These are phyloP conservation scores for Rhodamnia argentea DNA, from an alignment of 345 rosid species.

Conservation along the genomic window DNA sequence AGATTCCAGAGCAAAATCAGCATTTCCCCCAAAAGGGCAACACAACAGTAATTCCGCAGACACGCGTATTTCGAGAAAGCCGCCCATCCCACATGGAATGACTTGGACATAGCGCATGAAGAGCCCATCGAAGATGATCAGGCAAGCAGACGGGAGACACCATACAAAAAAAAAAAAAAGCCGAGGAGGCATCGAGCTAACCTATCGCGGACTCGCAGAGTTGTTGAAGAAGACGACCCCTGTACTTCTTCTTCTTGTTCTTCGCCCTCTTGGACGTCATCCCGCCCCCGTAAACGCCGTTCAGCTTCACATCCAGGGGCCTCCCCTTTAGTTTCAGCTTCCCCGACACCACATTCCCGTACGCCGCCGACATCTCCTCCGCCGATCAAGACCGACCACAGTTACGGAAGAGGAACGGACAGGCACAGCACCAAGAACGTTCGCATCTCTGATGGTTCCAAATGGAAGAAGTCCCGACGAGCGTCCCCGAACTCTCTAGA, in stretches of 20 bases:
- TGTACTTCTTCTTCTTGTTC: slow-evolving; percentile 10
- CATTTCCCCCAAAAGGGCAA: background rate
- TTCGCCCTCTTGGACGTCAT: background rate
- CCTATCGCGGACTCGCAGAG: background rate
- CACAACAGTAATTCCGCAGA: fast-evolving
- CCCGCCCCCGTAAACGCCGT: background rate
- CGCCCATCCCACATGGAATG: background rate
- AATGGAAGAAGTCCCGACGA: background rate
- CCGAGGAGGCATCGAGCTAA: background rate
- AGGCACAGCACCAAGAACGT: background rate
- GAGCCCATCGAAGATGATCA: background rate
- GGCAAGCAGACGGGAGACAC: background rate
- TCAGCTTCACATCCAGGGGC: slow-evolving; percentile 3
- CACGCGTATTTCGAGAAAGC: background rate
- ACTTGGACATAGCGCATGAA: background rate
- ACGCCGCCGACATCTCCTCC: slow-evolving; percentile 7
- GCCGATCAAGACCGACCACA: background rate
- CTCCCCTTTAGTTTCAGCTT: slow-evolving; percentile 17
- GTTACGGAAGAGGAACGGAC: background rate
- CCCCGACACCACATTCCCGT: slow-evolving; percentile 12
- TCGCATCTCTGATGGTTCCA: background rate
- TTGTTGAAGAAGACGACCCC: background rate
- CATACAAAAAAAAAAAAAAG: fast-evolving
- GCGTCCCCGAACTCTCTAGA: background rate
- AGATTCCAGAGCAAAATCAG: background rate